Evolutionary conservation across 805 yeast species (phyloP).

Genomic region (Yamadazyma sp.): DNA sequence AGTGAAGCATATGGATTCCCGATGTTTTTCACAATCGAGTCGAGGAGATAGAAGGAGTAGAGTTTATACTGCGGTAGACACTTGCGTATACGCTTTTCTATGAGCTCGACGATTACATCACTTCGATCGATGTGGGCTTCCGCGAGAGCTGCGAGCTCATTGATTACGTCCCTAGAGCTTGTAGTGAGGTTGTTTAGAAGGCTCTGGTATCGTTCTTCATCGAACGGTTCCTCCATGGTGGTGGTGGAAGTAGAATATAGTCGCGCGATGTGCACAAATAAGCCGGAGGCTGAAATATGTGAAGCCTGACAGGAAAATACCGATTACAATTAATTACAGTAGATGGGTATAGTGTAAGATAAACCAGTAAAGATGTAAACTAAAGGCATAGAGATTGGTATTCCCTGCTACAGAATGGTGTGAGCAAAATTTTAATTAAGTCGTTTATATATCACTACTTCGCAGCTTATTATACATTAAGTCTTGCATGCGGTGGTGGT

Average conservation of each 20-base stretch:
- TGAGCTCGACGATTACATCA: slow-evolving; percentile 29
- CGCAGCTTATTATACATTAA: no score
- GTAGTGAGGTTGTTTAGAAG: slow-evolving; percentile 35
- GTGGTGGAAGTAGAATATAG: background rate
- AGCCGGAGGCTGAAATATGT: no score
- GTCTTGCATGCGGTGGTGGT: no score
- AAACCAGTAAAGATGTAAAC: no score
- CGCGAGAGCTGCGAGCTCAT: slow-evolving; percentile 40
- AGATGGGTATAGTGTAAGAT: no score
- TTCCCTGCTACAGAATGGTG: no score
- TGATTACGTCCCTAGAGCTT: slow-evolving; percentile 38
- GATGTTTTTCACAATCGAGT: slow-evolving; percentile 42
- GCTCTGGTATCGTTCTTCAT: slow-evolving; percentile 29
- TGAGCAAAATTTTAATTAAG: no score
- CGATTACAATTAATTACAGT: no score
- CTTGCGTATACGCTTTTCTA: slow-evolving; percentile 36
- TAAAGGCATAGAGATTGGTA: no score
- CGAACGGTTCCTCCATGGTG: slow-evolving; percentile 19
- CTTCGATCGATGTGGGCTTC: slow-evolving; percentile 33
- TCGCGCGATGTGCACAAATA: no score
- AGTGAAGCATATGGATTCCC: slow-evolving; percentile 44
- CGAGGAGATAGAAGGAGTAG: slow-evolving; percentile 38
- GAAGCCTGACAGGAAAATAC: no score
- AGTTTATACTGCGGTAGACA: slow-evolving; percentile 41
- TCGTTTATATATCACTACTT: no score